A percentile compares a stretch with the other conserved stretches of the same genome.
Conservation (phyloP, 2,329 filamentous ascomycete species). For the Stachybotrys chlorohalonatus region DNA sequence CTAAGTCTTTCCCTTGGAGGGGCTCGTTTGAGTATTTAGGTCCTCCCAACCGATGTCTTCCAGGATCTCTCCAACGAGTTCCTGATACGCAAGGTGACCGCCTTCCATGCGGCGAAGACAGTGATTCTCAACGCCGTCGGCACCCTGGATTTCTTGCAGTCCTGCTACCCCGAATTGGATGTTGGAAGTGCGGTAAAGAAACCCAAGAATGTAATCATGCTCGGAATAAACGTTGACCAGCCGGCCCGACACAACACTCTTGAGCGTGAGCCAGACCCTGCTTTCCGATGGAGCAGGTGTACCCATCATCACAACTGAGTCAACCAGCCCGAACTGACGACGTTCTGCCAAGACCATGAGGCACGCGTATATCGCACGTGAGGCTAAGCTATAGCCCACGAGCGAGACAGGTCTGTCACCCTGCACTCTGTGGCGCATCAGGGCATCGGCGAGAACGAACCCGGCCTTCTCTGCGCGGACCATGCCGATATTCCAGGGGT, state of each 20-base stretch:
- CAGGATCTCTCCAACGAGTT: constrained; percentile 57
- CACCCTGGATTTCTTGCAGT: constrained; percentile 62
- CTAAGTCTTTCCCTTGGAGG: neutral
- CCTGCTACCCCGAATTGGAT: constrained; percentile 80
- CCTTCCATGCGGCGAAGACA: constrained; percentile 56
- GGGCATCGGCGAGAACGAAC: constrained; percentile 66
- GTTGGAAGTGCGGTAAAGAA: constrained; percentile 76
- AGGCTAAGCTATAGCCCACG: constrained; percentile 74
- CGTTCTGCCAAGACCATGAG: constrained; percentile 71
- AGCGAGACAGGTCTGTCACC: constrained; percentile 75
- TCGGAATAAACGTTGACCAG: constrained; percentile 87
- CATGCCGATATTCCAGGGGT: constrained; percentile 71
- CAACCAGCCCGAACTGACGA: constrained; percentile 75
- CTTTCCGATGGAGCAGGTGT: constrained; percentile 66
- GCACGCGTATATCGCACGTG: constrained; percentile 76
- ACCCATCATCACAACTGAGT: constrained; percentile 79
- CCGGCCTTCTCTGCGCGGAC: constrained; percentile 65
- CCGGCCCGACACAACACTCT: constrained; percentile 70
- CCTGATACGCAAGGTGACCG: constrained; percentile 63
- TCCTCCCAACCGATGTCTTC: constrained; percentile 62
- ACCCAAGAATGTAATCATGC: constrained; percentile 80
- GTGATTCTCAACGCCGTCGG: constrained; percentile 58
- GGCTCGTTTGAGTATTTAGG: constrained; percentile 29
- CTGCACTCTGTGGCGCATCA: constrained; percentile 68
- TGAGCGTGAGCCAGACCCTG: constrained; percentile 67